Evolutionary conservation across 2,329 filamentous ascomycete genomes (phyloP).

Genomic region (Xylariales sp.): DNA sequence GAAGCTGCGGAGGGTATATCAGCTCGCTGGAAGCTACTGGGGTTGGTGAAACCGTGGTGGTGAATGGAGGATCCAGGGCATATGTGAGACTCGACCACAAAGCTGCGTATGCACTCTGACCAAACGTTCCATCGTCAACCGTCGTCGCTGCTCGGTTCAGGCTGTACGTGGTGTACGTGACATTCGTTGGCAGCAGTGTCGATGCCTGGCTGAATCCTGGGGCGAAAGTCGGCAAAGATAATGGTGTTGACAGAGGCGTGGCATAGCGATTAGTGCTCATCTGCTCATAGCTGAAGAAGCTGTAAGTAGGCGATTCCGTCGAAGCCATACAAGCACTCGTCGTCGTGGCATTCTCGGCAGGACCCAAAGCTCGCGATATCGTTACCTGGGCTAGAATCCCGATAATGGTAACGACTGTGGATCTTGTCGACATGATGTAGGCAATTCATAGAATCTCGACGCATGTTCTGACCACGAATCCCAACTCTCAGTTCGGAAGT

Average conservation of each 20-base stretch:
- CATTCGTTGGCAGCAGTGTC: constrained; percentile 1
- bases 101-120: constrained; percentile 8
- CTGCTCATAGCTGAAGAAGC: constrained; percentile 6
- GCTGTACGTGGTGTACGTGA: constrained; percentile 7
- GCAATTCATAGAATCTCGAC: too few species aligned
- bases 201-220: background rate
- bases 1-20: constrained; percentile 49
- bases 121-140: constrained; percentile 3
- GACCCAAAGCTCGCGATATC: too few species aligned
- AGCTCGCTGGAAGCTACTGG: constrained; percentile 50
- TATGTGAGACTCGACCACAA: constrained; percentile 5
- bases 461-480: too few species aligned
- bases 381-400: background rate
- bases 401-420: background rate
- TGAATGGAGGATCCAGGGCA: constrained; percentile 8
- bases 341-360: background rate
- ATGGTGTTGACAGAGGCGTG: constrained; percentile 4
- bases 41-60: constrained; percentile 50
- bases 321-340: background rate
- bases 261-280: constrained; percentile 7
- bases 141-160: background rate
- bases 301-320: constrained; percentile 3
- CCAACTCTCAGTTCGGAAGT: too few species aligned
- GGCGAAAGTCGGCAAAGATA: constrained; percentile 4
- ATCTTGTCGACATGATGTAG: background rate